These are phyloP conservation scores for Phylloporus arenicola DNA, from an alignment of 768 basidiomycete genomes.

Conservation along the genomic window DNA sequence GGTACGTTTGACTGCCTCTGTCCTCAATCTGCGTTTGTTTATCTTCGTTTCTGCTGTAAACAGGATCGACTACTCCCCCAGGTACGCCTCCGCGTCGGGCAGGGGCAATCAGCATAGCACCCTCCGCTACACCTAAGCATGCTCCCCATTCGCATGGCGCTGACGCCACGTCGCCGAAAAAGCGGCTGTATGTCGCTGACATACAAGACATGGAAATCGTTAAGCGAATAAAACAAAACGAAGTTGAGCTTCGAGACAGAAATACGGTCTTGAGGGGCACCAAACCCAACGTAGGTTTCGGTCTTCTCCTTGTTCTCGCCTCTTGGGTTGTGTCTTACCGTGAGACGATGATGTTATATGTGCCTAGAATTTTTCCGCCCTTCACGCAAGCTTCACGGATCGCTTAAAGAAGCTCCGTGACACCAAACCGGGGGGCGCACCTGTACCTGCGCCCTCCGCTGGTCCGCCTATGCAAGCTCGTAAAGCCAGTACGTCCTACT, in stretches of 20 bases:
- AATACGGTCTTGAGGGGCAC: slow-evolving; percentile 78
- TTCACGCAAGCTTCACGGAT: slow-evolving; percentile 62
- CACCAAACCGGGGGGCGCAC: slow-evolving; percentile 46
- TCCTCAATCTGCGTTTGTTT: not conserved
- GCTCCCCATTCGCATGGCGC: slow-evolving; percentile 16
- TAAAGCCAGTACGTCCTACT: slow-evolving; percentile 55
- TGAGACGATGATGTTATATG: not conserved
- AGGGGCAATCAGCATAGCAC: slow-evolving; percentile 7
- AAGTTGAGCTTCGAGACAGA: slow-evolving; percentile 77
- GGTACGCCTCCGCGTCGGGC: slow-evolving; percentile 45
- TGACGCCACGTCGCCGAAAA: slow-evolving; percentile 44
- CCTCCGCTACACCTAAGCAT: slow-evolving; percentile 24
- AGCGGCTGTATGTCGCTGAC: slow-evolving; percentile 78
- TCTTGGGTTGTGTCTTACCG: not conserved
- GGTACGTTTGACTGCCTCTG: slow-evolving; percentile 9
- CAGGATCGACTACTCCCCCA: slow-evolving; percentile 57
- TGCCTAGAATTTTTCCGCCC: slow-evolving; percentile 73
- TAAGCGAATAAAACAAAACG: slow-evolving; percentile 70
- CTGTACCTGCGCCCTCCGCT: slow-evolving; percentile 36
- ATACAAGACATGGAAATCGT: slow-evolving; percentile 75
- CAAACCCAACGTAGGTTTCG: slow-evolving; percentile 68
- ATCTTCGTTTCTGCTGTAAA: not conserved
- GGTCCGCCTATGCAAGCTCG: slow-evolving; percentile 44
- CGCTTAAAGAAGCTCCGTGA: slow-evolving; percentile 78
- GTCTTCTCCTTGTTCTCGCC: not conserved